Evolutionary conservation across 371 early-diverging fungal species (phyloP).

Genomic region (Syncephalastrum contaminatum): DNA sequence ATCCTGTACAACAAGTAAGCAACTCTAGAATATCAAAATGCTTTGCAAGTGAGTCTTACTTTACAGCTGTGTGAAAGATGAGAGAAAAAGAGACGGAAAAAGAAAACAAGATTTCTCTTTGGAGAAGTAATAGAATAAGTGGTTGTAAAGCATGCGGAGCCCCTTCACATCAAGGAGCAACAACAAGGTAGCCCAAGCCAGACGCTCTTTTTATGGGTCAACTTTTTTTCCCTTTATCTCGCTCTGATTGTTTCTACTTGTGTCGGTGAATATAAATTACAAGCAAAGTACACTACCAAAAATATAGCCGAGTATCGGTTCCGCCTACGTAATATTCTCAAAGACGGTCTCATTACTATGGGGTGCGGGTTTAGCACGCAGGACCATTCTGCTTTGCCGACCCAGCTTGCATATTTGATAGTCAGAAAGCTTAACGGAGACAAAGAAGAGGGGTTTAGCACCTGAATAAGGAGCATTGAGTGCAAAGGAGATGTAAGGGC

Average conservation of each 20-base stretch:
- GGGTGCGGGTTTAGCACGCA: too few species aligned
- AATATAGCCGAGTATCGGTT: neutral
- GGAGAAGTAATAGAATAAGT: slow-evolving; percentile 4
- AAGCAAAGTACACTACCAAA: neutral
- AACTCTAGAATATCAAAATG: neutral
- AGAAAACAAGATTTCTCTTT: neutral
- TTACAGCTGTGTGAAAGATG: neutral
- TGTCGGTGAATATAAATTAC: neutral
- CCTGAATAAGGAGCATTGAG: too few species aligned
- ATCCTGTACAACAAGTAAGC: slow-evolving; percentile 3
- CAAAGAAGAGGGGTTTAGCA: too few species aligned
- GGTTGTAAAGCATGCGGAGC: slow-evolving; percentile 10
- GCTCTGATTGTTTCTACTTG: too few species aligned
- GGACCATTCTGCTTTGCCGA: too few species aligned
- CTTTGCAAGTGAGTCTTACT: neutral
- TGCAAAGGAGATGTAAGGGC: too few species aligned
- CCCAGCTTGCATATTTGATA: too few species aligned
- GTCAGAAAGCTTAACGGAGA: too few species aligned
- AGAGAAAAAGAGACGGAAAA: slow-evolving; percentile 8
- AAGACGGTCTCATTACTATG: too few species aligned
- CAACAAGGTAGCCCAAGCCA: neutral
- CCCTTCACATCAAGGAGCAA: slow-evolving; percentile 15
- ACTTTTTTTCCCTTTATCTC: too few species aligned
- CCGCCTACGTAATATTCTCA: too few species aligned
- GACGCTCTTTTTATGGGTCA: neutral